phyloP scores from a whole-genome alignment of 176 grass and related monocot genomes.

The Carex scoparia region DNA sequence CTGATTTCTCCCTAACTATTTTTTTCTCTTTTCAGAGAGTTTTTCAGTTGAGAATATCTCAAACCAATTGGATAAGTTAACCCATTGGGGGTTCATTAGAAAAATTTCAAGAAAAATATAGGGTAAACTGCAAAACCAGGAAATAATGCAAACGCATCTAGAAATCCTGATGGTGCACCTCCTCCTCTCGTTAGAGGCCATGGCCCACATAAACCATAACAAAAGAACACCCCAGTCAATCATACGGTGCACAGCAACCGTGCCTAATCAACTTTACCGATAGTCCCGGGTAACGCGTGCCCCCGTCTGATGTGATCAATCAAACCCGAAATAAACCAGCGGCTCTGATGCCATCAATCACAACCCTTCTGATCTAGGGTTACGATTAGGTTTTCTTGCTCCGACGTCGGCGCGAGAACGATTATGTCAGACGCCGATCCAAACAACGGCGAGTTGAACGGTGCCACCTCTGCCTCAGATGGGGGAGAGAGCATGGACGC shows the following conservation, averaged over 20 bases:
- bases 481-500: constrained; percentile 25
- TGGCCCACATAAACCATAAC: not conserved
- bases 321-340: constrained; percentile 8
- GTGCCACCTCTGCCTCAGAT: constrained; percentile 8
- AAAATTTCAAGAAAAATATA: not conserved
- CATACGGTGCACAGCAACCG: not conserved
- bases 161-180: not conserved
- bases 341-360: constrained; percentile 22
- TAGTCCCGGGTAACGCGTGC: not conserved
- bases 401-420: constrained; percentile 11
- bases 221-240: not conserved
- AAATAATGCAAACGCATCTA: not conserved
- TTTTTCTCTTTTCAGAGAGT: no score
- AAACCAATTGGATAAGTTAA: no score
- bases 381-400: constrained; percentile 24
- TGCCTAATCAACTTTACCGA: not conserved
- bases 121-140: not conserved
- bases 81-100: not conserved
- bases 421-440: constrained; percentile 40
- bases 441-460: constrained; percentile 36
- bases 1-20: not conserved
- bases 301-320: constrained; percentile 18
- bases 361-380: constrained; percentile 40
- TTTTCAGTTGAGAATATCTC: no score
- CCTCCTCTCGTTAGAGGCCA: not conserved